Evolutionary conservation across 1,284 basidiomycete genomes (phyloP), one percentile per base, ranked within the genome.

Genomic region (Fomitopsis schrenkii): DNA sequence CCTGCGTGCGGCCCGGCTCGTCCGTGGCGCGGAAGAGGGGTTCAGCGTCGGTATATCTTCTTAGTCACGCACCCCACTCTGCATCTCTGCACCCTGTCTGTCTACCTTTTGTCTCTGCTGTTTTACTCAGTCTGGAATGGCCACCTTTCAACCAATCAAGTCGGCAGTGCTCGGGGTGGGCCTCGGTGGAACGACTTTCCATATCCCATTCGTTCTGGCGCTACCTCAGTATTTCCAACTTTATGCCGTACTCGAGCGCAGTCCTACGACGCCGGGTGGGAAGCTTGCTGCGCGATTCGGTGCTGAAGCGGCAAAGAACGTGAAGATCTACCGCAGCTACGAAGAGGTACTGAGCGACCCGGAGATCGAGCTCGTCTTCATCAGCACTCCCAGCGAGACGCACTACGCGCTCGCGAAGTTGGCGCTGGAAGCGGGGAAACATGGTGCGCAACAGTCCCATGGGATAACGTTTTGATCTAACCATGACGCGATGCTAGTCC

Each of bases 321-420:
- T 78, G 48, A 84, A 80, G 66, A 83, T 90, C 60, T 78, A 89
- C 69, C 75, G 75, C 48, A 79, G 79, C 2, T 68, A 88, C 55
- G 82, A 87, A 9, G 75, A 81, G 19, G 86, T 88, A 17, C 72
- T 89, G 19, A 74, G 72, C 15, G 88, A 91, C 68, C 71, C 78
- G 0, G 80, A 87, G 58, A 76, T 91, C 48, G 88, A 91, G 67
- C 79, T 91, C 17, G 77, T 90, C 58, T 83, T 94, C 61, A 78
- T 95, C 55, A 85, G 83, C 44, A 94, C 91, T 0, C 92, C 93
- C 1, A 95, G 89, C 70, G 79, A 87, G 54, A 94, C 93, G 0
- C 94, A 95, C 74, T 93, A 87, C 71, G 73, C 79, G 6, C 87
- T 87, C 62, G 81, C 83, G n/a, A 88, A 87, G 72, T 80, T 80